Percentiles rank a stretch among this genome's conserved stretches.
Conservation (phyloP, 495 filamentous ascomycete genomes). For the Daldinia loculata region DNA sequence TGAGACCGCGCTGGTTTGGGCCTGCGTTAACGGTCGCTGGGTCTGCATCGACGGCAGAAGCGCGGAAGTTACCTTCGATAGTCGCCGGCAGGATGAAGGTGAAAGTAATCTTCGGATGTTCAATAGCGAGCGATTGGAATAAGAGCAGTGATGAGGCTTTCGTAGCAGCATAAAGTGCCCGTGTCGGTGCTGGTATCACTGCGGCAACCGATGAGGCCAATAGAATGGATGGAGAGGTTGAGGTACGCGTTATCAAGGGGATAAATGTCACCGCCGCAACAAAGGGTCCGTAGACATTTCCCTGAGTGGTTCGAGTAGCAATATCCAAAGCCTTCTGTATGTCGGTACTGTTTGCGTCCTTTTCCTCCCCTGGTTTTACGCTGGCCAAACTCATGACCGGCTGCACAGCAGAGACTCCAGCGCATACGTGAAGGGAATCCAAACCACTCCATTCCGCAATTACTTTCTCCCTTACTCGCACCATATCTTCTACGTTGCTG, state of each 20-base stretch:
- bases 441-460: conserved; percentile 39
- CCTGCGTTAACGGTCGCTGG: conserved; percentile 9
- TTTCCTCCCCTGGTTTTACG: conserved; percentile 16
- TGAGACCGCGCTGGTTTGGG: conserved; percentile 38
- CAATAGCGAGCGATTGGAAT: conserved; percentile 47
- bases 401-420: conserved; percentile 47
- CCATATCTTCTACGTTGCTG: conserved; percentile 38
- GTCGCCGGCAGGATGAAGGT: conserved; percentile 42
- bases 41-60: conserved; percentile 45
- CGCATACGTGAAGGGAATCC: conserved; percentile 44
- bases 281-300: conserved; percentile 45
- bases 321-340: conserved; percentile 35
- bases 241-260: conserved; percentile 43
- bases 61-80: conserved; percentile 46
- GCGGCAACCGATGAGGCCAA: conserved; percentile 45
- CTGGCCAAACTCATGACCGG: conserved; percentile 44
- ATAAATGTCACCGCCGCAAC: conserved; percentile 41
- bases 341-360: conserved; percentile 32
- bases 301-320: conserved; percentile 30
- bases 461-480: conserved; percentile 32
- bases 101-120: conserved; percentile 45
- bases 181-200: conserved; percentile 45
- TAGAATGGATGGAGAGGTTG: conserved; percentile 40
- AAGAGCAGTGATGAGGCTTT: conserved; percentile 46
- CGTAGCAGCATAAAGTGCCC: conserved; percentile 45